A percentile compares a stretch with the other conserved stretches of the same genome.
These are phyloP conservation scores for Neolentinus lepideus DNA, from an alignment of 1,284 basidiomycete genomes.

Conservation along the genomic window DNA sequence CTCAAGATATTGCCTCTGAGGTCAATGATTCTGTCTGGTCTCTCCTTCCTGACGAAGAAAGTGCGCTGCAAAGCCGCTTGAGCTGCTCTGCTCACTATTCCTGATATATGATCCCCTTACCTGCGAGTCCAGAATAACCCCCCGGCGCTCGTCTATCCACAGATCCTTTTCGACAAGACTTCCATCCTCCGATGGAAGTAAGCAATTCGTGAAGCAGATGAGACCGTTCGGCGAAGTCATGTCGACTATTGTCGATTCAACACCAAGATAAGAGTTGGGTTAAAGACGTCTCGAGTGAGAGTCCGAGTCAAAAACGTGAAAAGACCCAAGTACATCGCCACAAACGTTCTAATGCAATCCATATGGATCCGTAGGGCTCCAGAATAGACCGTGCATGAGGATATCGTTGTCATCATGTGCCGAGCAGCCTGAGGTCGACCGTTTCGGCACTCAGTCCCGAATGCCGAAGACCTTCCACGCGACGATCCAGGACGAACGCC, in stretches of 20 bases:
- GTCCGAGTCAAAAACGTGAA: background rate
- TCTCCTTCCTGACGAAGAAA: constrained; percentile 54
- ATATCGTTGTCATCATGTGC: background rate
- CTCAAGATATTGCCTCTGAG: constrained; percentile 69
- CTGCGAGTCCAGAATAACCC: constrained; percentile 68
- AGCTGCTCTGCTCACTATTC: background rate
- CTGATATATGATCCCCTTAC: constrained; percentile 24
- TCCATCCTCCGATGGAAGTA: constrained; percentile 72
- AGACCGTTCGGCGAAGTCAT: constrained; percentile 51
- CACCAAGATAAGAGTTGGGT: background rate
- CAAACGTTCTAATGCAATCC: background rate
- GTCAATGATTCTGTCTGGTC: constrained; percentile 59
- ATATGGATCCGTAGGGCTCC: background rate
- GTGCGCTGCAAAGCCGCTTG: constrained; percentile 37
- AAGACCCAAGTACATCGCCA: background rate
- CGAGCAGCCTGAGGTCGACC: background rate
- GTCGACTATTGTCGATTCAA: background rate
- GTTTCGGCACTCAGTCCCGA: constrained; percentile 1
- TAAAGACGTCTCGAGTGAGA: background rate
- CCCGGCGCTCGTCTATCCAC: constrained; percentile 68
- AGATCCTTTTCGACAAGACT: constrained; percentile 60
- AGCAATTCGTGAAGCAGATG: constrained; percentile 81
- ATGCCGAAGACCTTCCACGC: background rate
- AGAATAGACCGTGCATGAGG: background rate
- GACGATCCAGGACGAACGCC: background rate